A percentile compares a stretch with the other conserved stretches of the same genome.
Evolutionary conservation across 495 filamentous ascomycete genomes (phyloP).

Genomic region (Saxophila tyrrhenica): DNA sequence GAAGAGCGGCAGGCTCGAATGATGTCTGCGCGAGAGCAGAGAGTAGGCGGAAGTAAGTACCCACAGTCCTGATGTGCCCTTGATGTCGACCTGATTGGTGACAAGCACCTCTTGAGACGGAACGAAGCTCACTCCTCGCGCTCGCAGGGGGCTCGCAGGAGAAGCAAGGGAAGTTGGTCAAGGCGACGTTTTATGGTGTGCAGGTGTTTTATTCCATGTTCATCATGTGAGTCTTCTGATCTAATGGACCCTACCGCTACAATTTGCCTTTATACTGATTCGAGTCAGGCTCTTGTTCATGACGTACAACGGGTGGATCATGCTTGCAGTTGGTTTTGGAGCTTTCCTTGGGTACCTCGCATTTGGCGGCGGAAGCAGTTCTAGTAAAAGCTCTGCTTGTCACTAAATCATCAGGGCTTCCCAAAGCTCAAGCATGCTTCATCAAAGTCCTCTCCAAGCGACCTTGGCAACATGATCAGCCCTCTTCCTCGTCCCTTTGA

Average conservation of each 20-base stretch:
- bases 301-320: conserved; percentile 98
- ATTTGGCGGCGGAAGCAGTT: conserved; percentile 48
- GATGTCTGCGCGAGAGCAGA: neutral
- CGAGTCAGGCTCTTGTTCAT: conserved; percentile 96
- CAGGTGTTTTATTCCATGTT: conserved; percentile 99
- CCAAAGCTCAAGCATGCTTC: neutral
- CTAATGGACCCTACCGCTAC: neutral
- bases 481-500: conserved; percentile 85
- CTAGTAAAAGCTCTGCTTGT: conserved; percentile 78
- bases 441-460: conserved; percentile 52
- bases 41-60: conserved; percentile 13
- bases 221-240: conserved; percentile 92
- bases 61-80: neutral
- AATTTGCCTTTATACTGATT: neutral
- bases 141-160: conserved; percentile 37
- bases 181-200: conserved; percentile 74
- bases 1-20: conserved; percentile 33
- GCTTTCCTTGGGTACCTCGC: conserved; percentile 79
- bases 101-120: conserved; percentile 4
- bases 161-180: conserved; percentile 54
- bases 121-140: conserved; percentile 60
- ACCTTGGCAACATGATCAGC: conserved; percentile 81
- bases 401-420: too few species aligned
- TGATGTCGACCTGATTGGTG: conserved; percentile 2
- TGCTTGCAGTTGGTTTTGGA: conserved; percentile 81